These are phyloP conservation scores for Gossypium turneri DNA, from an alignment of 345 rosid species.

Conservation along the genomic window DNA sequence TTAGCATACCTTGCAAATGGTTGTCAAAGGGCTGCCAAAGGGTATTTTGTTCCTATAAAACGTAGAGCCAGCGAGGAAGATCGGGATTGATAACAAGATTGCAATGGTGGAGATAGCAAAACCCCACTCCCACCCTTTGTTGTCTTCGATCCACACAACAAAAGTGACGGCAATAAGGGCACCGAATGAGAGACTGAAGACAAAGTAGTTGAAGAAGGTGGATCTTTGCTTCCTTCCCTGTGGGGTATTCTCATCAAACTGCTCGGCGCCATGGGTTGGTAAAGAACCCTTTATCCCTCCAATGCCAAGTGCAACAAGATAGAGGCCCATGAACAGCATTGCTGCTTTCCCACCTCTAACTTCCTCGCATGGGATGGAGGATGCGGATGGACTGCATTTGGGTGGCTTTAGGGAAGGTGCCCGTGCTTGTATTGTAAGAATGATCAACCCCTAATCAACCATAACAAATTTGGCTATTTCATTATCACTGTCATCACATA, in stretches of 20 bases:
- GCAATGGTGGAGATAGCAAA: constrained; percentile 71
- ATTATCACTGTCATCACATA: neutral
- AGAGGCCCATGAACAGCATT: constrained; percentile 66
- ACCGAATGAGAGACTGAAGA: constrained; percentile 76
- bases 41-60: constrained; percentile 74
- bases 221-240: constrained; percentile 82
- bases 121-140: constrained; percentile 97
- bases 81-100: constrained; percentile 55
- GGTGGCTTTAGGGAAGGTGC: constrained; percentile 68
- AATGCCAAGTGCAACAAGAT: constrained; percentile 85
- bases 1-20: constrained; percentile 60
- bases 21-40: constrained; percentile 84
- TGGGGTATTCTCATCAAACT: constrained; percentile 61
- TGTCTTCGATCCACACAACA: constrained; percentile 91
- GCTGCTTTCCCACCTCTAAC: constrained; percentile 62
- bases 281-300: constrained; percentile 92
- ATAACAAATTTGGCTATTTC: neutral
- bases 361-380: constrained; percentile 37
- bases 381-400: constrained; percentile 33
- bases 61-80: constrained; percentile 65
- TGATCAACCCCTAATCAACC: constrained; percentile 62
- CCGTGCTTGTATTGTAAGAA: constrained; percentile 81
- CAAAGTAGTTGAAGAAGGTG: constrained; percentile 84
- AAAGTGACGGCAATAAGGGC: constrained; percentile 86
- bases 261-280: constrained; percentile 87